Base-by-base conservation (phyloP, 495 filamentous ascomycete genomes). In the Hypoxylon lenormandii region DNA sequence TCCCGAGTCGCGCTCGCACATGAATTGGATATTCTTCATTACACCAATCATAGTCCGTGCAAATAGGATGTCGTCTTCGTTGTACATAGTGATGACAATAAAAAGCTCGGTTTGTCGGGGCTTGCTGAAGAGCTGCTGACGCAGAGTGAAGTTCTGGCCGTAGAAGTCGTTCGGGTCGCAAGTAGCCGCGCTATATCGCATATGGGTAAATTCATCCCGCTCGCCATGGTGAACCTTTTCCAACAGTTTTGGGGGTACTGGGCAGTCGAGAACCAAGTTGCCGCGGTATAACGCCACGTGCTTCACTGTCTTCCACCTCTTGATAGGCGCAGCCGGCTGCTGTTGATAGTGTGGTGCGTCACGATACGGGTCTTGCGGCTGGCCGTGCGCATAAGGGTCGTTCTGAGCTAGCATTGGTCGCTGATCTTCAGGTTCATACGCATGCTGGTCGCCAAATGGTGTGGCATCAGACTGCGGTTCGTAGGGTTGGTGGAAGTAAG, bases 61-160 rank as follows among this genome's bases (percentile, higher is more conserved):
- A 74, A 99, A 97, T 15, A 98, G 85, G 62, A 97, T 91, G 61
- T 98, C 96, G 75, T 99, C 93, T 77, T 99, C 96, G 73, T 99
- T 99, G 81, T 93, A 99, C 96, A 99, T 99, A 28, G 96, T 99
- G 40, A 99, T 86, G 6, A 92, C 95, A 74, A 99, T 97, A 79
- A 99, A 98, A 0, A 99, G 84, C 81, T 99, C 96, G 0, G 96
- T 99, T 72, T 96, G 89, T 42, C 96, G 83, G 10, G 93, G 89
- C 78, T 97, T 97, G 57, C 92, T 92, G 78, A 98, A 98, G 8
- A 99, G 86, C 77, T 88, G 89, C 79, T 99, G 96, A 36, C 96
- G 92, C 54, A 99, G 83, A 0, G 95, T 98, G 70, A 97, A 98
- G 64, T 93, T 90, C 72, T 95, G 86, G 26, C 87, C 86, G 70